These are phyloP conservation scores for Apiosordaria backusii DNA, from an alignment of 495 filamentous ascomycete genomes.

Conservation along the genomic window DNA sequence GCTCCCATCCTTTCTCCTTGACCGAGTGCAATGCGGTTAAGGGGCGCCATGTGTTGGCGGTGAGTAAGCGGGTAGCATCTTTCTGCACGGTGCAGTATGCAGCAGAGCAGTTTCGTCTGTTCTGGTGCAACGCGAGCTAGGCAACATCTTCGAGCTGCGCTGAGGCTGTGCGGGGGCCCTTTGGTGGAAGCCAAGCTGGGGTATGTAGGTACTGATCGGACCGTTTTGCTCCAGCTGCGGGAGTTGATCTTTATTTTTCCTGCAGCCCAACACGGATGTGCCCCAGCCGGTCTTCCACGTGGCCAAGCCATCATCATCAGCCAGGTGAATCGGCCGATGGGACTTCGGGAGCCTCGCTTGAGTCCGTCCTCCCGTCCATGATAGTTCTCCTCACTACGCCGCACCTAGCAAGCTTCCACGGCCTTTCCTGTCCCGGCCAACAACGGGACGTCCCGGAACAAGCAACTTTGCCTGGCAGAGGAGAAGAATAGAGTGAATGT, in stretches of 20 bases:
- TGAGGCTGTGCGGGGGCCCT: constrained; percentile 4
- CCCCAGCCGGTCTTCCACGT: background rate
- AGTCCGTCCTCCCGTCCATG: background rate
- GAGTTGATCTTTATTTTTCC: no score
- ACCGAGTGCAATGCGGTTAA: background rate
- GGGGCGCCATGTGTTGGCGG: background rate
- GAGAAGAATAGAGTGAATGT: background rate
- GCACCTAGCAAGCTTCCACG: background rate
- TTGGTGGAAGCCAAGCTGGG: background rate
- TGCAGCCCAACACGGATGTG: no score
- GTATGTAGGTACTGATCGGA: background rate
- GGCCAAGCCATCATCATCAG: background rate
- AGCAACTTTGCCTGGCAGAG: background rate
- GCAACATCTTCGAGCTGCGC: background rate
- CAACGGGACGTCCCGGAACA: background rate
- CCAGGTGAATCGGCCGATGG: background rate
- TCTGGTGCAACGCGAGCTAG: background rate
- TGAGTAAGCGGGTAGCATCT: background rate
- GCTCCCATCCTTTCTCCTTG: background rate
- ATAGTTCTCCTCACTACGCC: background rate
- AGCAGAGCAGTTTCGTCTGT: background rate
- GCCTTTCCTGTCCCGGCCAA: background rate
- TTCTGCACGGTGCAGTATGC: background rate
- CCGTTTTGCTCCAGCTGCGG: background rate
- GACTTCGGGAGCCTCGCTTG: background rate